A percentile compares a stretch with the other conserved stretches of the same genome.
Evolutionary conservation across 2,329 filamentous ascomycete genomes (phyloP).

Genomic region (Colletotrichum sp.): DNA sequence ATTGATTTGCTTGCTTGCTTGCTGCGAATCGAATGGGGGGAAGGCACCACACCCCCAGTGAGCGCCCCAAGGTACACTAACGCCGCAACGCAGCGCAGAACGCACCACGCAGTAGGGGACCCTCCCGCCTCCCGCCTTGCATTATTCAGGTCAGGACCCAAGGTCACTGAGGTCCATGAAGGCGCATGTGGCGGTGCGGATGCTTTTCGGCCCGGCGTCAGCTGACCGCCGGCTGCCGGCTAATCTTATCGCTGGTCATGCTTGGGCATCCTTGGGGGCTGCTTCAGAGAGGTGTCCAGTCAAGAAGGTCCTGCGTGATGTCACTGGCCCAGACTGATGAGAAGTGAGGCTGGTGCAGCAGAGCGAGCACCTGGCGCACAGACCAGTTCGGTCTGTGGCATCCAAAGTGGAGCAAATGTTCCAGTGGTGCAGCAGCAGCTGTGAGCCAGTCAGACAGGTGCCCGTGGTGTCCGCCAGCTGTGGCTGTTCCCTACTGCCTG

Average conservation of each 20-base stretch:
- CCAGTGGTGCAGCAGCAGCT: background rate
- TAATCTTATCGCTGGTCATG: constrained; percentile 6
- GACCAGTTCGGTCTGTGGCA: background rate
- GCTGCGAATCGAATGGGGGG: background rate
- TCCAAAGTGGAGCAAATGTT: background rate
- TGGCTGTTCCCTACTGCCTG: background rate
- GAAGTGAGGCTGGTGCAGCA: background rate
- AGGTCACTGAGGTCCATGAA: background rate
- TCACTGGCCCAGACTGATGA: constrained; percentile 8
- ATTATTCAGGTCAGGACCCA: constrained; percentile 3
- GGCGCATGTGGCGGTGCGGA: constrained; percentile 5
- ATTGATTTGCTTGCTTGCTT: background rate
- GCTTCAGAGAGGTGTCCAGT: background rate
- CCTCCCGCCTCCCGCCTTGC: background rate
- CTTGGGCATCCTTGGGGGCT: background rate
- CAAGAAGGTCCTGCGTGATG: constrained; percentile 13
- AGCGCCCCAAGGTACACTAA: background rate
- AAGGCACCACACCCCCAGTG: background rate
- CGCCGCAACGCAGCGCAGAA: background rate
- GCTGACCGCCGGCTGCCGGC: background rate
- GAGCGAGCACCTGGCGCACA: background rate
- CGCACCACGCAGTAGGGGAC: background rate
- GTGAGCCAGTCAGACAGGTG: background rate
- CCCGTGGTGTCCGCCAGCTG: background rate
- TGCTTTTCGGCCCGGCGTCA: background rate